Conservation (phyloP, 1,284 basidiomycete species). For the Puccinia coronata region DNA sequence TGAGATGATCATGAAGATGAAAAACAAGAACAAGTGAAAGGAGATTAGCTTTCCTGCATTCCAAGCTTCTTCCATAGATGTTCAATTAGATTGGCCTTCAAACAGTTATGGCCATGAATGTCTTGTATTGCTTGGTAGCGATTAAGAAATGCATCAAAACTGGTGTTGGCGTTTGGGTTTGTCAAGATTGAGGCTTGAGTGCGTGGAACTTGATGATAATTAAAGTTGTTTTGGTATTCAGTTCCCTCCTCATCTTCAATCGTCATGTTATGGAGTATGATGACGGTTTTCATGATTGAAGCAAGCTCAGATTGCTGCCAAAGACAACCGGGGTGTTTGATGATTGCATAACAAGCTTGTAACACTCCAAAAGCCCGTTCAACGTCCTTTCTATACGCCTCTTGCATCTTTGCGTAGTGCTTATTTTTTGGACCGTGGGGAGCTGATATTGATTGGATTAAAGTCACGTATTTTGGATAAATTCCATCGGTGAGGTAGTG, state of each 20-base stretch:
- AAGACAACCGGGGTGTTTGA: background rate
- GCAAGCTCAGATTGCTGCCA: background rate
- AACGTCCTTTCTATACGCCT: background rate
- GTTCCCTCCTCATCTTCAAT: background rate
- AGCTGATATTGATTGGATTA: background rate
- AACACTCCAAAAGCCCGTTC: slow-evolving; percentile 3
- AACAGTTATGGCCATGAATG: background rate
- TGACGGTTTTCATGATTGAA: background rate
- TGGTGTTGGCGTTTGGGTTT: too few species aligned
- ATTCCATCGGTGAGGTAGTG: slow-evolving; percentile 8
- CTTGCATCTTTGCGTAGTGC: too few species aligned
- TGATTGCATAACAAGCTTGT: background rate
- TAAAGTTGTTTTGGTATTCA: background rate
- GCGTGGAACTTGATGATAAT: background rate
- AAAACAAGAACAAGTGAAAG: too few species aligned
- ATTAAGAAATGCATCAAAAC: background rate
- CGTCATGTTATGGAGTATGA: slow-evolving; percentile 9
- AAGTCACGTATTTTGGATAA: background rate
- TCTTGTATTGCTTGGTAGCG: background rate
- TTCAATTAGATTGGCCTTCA: background rate
- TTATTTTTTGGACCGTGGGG: background rate
- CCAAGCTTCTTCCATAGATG: background rate
- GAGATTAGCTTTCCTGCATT: too few species aligned
- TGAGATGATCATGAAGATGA: too few species aligned
- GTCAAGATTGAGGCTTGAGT: background rate